Evolutionary conservation across 768 basidiomycete species (phyloP).

Genomic region (Mrakia gelida): DNA sequence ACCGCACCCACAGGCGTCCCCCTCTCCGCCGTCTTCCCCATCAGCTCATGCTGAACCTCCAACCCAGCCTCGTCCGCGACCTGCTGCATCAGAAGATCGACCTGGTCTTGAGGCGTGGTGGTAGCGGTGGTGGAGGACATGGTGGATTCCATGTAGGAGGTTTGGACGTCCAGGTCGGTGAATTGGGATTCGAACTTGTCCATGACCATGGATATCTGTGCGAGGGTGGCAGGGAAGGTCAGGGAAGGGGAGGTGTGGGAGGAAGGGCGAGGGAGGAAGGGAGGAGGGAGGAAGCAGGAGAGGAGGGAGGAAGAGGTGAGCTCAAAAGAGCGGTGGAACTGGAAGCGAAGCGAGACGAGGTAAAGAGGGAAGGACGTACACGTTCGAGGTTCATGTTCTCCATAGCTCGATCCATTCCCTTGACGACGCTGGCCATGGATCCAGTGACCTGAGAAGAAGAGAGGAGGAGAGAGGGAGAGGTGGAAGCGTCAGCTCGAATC

Average conservation of each 20-base stretch:
- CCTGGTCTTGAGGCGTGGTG: constrained; percentile 93
- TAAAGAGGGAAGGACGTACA: constrained; percentile 51
- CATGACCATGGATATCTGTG: constrained; percentile 94
- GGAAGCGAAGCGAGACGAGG: too few species aligned
- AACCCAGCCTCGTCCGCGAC: constrained; percentile 97
- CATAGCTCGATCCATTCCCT: constrained; percentile 99
- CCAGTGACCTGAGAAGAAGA: constrained; percentile 67
- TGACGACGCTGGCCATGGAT: constrained; percentile 92
- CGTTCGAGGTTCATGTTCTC: constrained; percentile 97
- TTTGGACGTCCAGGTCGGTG: constrained; percentile 94
- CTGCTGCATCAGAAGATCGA: constrained; percentile 84
- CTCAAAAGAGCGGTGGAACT: too few species aligned
- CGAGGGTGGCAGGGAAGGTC: too few species aligned
- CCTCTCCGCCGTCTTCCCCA: constrained; percentile 53
- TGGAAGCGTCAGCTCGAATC: background rate
- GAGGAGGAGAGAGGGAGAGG: background rate
- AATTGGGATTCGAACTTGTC: constrained; percentile 98
- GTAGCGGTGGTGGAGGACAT: constrained; percentile 90
- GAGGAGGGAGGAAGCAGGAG: constrained; percentile 13
- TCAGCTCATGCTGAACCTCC: constrained; percentile 84
- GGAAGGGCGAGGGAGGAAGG: background rate
- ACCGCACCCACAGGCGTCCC: constrained; percentile 50
- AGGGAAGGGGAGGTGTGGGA: too few species aligned
- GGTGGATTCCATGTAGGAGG: constrained; percentile 94
- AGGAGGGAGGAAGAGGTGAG: background rate